A percentile compares a stretch with the other conserved stretches of the same genome.
Conservation (phyloP, 257 asterid genomes). For the Lycium ferocissimum region DNA sequence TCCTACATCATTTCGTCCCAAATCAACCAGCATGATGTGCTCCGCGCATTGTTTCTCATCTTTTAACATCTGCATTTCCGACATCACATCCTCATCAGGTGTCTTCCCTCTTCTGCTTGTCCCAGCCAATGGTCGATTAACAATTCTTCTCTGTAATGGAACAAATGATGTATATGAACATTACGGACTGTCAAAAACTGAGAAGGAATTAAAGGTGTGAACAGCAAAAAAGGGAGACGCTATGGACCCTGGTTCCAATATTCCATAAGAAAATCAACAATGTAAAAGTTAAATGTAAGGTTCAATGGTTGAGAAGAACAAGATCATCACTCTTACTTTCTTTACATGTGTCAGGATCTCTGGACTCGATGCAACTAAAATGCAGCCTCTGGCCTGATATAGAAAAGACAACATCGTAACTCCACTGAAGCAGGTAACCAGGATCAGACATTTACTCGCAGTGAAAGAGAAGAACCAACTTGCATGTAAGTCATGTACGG, state of each 20-base stretch:
- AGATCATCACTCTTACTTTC: slow-evolving; percentile 55
- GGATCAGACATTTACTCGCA: background rate
- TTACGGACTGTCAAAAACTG: background rate
- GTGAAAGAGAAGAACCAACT: slow-evolving; percentile 46
- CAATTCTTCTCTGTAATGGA: slow-evolving; percentile 61
- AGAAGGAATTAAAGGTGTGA: background rate
- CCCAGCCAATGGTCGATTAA: slow-evolving; percentile 89
- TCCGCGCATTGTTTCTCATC: slow-evolving; percentile 87
- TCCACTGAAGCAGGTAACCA: background rate
- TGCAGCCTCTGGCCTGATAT: slow-evolving; percentile 80
- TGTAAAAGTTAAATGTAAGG: background rate
- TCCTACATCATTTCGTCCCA: slow-evolving; percentile 89
- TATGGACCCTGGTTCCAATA: background rate
- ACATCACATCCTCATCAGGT: slow-evolving; percentile 63
- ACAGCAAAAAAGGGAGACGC: background rate
- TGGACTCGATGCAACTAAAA: slow-evolving; percentile 92
- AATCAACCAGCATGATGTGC: slow-evolving; percentile 87
- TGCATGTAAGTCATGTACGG: slow-evolving; percentile 90
- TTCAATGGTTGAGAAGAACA: slow-evolving; percentile 19
- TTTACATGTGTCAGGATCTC: slow-evolving; percentile 76
- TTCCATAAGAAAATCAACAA: background rate
- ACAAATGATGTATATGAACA: slow-evolving; percentile 6
- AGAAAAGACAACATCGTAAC: slow-evolving; percentile 27
- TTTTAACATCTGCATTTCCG: slow-evolving; percentile 59
- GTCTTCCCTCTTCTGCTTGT: slow-evolving; percentile 79